phyloP scores from a whole-genome alignment of 208 protist genomes.

The Lotmaria passim region DNA sequence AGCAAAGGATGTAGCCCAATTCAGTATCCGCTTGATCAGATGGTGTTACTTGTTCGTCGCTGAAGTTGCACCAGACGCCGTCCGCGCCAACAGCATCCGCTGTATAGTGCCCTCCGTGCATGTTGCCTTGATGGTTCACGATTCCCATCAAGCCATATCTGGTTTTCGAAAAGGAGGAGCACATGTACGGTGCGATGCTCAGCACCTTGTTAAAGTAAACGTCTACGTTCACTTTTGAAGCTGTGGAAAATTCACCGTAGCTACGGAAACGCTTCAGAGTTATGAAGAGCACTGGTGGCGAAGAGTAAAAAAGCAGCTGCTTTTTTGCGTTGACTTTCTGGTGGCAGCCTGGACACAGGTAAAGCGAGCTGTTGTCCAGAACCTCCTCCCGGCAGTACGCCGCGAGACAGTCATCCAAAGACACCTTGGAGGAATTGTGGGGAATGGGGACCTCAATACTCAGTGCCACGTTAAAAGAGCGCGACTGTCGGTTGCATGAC shows the following conservation, averaged over 20 bases:
- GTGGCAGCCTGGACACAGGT: constrained; percentile 66
- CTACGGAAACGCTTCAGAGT: constrained; percentile 86
- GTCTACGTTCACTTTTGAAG: constrained; percentile 57
- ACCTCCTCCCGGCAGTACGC: constrained; percentile 81
- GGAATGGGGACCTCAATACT: constrained; percentile 84
- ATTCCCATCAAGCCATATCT: constrained; percentile 84
- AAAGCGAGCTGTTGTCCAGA: constrained; percentile 71
- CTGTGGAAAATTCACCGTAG: constrained; percentile 79
- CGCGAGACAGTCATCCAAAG: constrained; percentile 78
- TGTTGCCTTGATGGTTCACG: constrained; percentile 91
- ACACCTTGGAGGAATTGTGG: constrained; percentile 21
- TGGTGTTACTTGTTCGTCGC: constrained; percentile 71
- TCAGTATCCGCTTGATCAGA: constrained; percentile 47
- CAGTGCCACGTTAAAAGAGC: constrained; percentile 59
- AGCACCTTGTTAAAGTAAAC: constrained; percentile 77
- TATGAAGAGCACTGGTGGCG: constrained; percentile 81
- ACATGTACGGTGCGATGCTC: constrained; percentile 75
- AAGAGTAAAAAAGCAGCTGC: constrained; percentile 76
- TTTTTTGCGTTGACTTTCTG: constrained; percentile 77
- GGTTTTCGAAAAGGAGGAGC: constrained; percentile 43
- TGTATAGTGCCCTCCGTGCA: constrained; percentile 94
- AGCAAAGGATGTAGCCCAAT: constrained; percentile 88
- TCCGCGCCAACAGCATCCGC: constrained; percentile 60
- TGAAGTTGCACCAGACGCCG: constrained; percentile 84
- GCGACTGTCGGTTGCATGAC: constrained; percentile 61